These are phyloP conservation scores for Beauveria caledonica DNA, from an alignment of 2,329 filamentous ascomycete species.

Conservation along the genomic window DNA sequence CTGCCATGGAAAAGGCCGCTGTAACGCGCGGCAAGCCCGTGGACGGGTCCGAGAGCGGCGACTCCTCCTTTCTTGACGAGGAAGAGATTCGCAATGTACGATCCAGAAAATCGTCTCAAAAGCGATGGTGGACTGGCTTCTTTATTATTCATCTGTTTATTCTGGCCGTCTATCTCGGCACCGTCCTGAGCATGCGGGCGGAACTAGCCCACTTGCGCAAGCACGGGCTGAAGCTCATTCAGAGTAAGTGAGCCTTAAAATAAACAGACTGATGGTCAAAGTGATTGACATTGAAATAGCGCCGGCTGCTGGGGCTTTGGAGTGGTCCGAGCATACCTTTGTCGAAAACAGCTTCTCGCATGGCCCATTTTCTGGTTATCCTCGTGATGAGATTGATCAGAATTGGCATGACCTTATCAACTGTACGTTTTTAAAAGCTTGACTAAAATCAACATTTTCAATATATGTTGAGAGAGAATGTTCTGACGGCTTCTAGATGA, in stretches of 20 bases:
- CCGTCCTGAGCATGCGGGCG: background rate
- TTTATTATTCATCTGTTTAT: background rate
- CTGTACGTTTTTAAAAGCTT: background rate
- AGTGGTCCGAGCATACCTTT: constrained; percentile 6
- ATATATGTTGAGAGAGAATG: too few relatives aligned
- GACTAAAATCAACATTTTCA: too few relatives aligned
- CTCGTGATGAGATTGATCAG: constrained; percentile 5
- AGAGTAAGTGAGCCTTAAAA: background rate
- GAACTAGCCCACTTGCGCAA: constrained; percentile 2
- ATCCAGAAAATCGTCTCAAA: background rate
- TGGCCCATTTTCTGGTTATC: constrained; percentile 8
- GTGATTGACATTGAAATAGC: background rate
- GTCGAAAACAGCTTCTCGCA: constrained; percentile 5
- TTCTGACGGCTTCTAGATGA: background rate
- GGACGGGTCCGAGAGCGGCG: constrained; percentile 6
- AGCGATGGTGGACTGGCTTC: constrained; percentile 5
- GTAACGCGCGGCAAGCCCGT: background rate
- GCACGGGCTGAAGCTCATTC: background rate
- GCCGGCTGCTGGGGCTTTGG: constrained; percentile 1
- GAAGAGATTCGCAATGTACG: constrained; percentile 4
- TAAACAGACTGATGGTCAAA: too few relatives aligned
- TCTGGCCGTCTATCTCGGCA: background rate
- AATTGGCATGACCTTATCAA: constrained; percentile 11
- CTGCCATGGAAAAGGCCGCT: background rate
- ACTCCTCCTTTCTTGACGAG: constrained; percentile 7